Base-by-base conservation (phyloP, 164 flowering plant genomes). In the Nymphaea thermarum region DNA sequence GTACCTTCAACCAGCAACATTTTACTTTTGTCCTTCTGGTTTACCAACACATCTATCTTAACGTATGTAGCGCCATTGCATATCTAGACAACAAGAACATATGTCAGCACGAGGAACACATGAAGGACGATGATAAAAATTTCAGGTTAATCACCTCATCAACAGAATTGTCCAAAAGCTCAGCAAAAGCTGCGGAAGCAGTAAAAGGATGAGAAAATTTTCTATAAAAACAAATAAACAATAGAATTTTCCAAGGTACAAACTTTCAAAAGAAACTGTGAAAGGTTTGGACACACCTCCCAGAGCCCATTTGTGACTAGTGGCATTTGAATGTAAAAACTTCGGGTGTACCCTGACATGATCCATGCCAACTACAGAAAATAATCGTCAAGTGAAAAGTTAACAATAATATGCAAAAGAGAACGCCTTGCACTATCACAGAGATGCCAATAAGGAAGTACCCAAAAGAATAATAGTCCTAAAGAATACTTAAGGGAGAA, bases 281-380 rank as follows among this genome's bases (percentile, higher is more conserved):
- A 4, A 63, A 68, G 3, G 3, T 74, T 75, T 3, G 2, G 57
- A 15, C 14, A 15, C 57, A 91, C 99, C 99, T 85, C 99, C 99
- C 80, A 95, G 96, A 67, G 91, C 98, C 99, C 99, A 95, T 66
- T 95, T 95, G 70, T 95, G 99, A 72, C 99, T 95, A 10, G 98
- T 95, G 65, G 99, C 99, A 82, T 95, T 95, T 41, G 99, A 95
- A 77, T 95, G 99, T 6, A 95, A 74, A 74, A 95, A 95, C 79
- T 77, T 92, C 5, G 99, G 99, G 72, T 95, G 99, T 68, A 95
- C 98, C 74, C 99, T 80, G 18, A 89, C 89, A 81, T 86, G 99
- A 79, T 92, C 99, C 84, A 95, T 82, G 61, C 98, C 92, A 73
- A 80, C 96, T 87, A 71, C 75, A 77, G 12, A 72, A 64, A 63